Evolutionary conservation across 2,329 filamentous ascomycete species (phyloP), one percentile per base, ranked within the genome.

Genomic region (Pseudogymnoascus destructans): DNA sequence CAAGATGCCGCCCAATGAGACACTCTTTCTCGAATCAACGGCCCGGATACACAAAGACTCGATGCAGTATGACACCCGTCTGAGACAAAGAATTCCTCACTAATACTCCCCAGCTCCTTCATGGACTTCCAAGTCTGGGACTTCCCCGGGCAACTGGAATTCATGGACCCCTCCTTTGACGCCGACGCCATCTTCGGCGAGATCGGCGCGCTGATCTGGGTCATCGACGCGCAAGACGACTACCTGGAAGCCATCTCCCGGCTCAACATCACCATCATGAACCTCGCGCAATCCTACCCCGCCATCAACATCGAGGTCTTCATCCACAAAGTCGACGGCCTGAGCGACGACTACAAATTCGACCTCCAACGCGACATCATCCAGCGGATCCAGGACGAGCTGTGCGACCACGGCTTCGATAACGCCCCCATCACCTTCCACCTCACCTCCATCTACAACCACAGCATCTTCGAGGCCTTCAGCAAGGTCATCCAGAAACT

Each of bases 121-220:
- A 96, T 97, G 90, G 92, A 97, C 70, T 96, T 97, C 65, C 92
- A 97, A 73, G 89, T 96, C 54, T 96, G 91, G 88, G 93, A 98
- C 70, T 91, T 98, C 59, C 93, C 93, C 1, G 91, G 92, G 21
- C 91, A 97, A 72, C 82, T 97, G 63, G 89, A 96, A 73, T 95
- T 95, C 66, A 85, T 95, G 61, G 89, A 93, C 67, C 85, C 89
- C 3, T 86, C 83, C 54, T 95, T 95, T 67, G 91, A 97, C 70
- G 86, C 93, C 62, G 89, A 95, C 66, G 85, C 88, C 67, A 92
- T 97, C 67, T 98, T 98, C 71, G 87, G 89, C 64, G 90, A 92
- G 68, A 89, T 95, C 13, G 93, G 93, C 17, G 91, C 93, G 11
- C 77, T 98, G 11, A 95, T 98, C 62, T 98, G 93, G 92, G 92